Evolutionary conservation across 2,329 filamentous ascomycete genomes (phyloP), one percentile per base, ranked within the genome.

Genomic region (Penicillium corylophilum): DNA sequence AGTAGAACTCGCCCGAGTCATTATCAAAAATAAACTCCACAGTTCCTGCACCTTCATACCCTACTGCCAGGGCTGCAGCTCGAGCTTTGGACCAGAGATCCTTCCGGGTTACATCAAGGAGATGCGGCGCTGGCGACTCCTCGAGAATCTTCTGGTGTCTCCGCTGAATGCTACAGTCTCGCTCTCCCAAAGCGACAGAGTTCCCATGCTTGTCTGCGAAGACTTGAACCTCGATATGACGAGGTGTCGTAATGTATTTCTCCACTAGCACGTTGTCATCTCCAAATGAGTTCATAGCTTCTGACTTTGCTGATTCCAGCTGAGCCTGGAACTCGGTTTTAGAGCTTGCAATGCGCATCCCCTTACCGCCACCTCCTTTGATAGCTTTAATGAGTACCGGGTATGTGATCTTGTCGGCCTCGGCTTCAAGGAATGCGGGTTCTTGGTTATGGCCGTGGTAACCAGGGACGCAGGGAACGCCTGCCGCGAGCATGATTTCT

Each of bases 401-500:
- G 58, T 83, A 85, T 53, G 82, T 82, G 62, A 88, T 86, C 58
- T 88, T 84, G 62, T 82, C 82, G 7, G 94, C 93, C 68, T 93
- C 85, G 9, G 78, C 75, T 49, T 90, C 80, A 24, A 88, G 75
- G 53, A 80, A 77, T 8, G 73, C 68, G 1, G 81, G 76, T 44
- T 87, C 84, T 74, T 99, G 94, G 46, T 96, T 89, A 1, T 79
- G 65, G 16, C 94, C 94, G 69, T 97, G 94, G 66, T 99, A 99
- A 0, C 94, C 94, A 0, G 94, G 94, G 44, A 99, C 94, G 65
- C 94, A 97, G 4, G 92, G 92, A 3, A 99, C 94, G 8, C 91
- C 90, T n/a, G 94, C 93, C 4, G 85, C 84, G 29, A 84, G 90
- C 94, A 99, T 97, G 67, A 99, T 96, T 69, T 96, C 89, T 73